Base-by-base conservation (phyloP, 257 asterid species). In the Penstemon barbatus region DNA sequence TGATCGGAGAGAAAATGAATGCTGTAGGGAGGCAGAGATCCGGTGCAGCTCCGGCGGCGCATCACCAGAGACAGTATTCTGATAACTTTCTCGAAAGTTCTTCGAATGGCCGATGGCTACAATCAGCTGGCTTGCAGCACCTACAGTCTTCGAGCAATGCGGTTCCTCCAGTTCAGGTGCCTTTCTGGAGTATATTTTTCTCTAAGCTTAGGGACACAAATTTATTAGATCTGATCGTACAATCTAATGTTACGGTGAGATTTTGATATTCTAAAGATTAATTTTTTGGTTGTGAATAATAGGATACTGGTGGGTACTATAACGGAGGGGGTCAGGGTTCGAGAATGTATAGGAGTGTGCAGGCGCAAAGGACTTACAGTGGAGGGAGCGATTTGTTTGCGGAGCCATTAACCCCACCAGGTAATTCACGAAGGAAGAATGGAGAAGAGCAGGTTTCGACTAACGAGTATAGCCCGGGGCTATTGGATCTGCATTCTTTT, bases 121-220 rank as follows among this genome's bases (percentile, higher is more conserved):
- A 93, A 75, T 93, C 99, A 61, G 96, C 96, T 71, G 97, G 99
- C 46, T 76, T 90, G 70, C 97, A 94, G 71, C 96, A 91, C 74
- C 83, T 89, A 4, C 97, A 91, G 75, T 83, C 97, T 57, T 79
- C 96, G 0, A 84, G 65, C 83, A 82, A 74, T 81, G 83, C 85
- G 60, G 76, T 64, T 79, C 82, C 91, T 75, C 86, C 90, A n/a
- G 76, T 76, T n/a, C 95, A 82, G 90, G 95, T 88, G 58, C 45
- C 19, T 39, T 70, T 61, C 25, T 38, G 33, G 33, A 25, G 33
- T 25, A 25, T 25, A 65, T 68, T 11, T 36, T 40, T 69, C 41
- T 59, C n/a, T n/a, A 5, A 63, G 33, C 7, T 36, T 9, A 49
- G 40, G 13, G 61, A 25, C 25, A 53, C 12, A 9, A 9, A 36